Conservation (phyloP, 768 basidiomycete species). For the Xerocomellus amylosporus region DNA sequence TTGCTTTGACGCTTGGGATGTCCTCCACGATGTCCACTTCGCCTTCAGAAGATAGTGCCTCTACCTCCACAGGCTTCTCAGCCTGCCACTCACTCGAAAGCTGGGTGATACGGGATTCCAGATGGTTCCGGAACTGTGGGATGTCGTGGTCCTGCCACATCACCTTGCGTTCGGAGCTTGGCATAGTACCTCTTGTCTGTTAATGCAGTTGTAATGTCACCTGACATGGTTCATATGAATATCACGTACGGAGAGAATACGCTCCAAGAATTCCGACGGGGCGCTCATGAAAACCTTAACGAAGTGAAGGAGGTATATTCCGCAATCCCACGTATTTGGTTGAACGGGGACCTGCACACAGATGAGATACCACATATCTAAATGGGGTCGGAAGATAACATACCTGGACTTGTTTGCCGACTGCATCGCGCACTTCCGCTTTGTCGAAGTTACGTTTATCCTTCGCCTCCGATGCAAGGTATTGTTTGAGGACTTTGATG, state of each 20-base stretch:
- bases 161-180: slow-evolving; percentile 38
- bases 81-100: slow-evolving; percentile 58
- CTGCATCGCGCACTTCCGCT: slow-evolving; percentile 35
- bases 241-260: slow-evolving; percentile 40
- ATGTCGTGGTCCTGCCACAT: slow-evolving; percentile 56
- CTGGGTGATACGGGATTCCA: slow-evolving; percentile 39
- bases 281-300: slow-evolving; percentile 71
- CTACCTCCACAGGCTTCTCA: slow-evolving; percentile 34
- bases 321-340: slow-evolving; percentile 90
- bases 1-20: slow-evolving; percentile 7
- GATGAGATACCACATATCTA: not conserved
- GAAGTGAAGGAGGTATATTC: slow-evolving; percentile 87
- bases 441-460: slow-evolving; percentile 56
- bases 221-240: not conserved
- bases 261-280: slow-evolving; percentile 48
- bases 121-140: slow-evolving; percentile 43
- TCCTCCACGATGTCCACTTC: slow-evolving; percentile 41
- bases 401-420: slow-evolving; percentile 54
- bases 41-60: slow-evolving; percentile 34
- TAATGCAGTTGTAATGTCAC: slow-evolving; percentile 4
- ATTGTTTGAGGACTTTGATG: slow-evolving; percentile 55
- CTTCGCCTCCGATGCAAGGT: slow-evolving; percentile 73
- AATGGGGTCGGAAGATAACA: slow-evolving; percentile 14
- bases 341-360: slow-evolving; percentile 75
- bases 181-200: slow-evolving; percentile 33